Evolutionary conservation across 2,329 filamentous ascomycete genomes (phyloP).

Genomic region (Botrytis sinoallii): DNA sequence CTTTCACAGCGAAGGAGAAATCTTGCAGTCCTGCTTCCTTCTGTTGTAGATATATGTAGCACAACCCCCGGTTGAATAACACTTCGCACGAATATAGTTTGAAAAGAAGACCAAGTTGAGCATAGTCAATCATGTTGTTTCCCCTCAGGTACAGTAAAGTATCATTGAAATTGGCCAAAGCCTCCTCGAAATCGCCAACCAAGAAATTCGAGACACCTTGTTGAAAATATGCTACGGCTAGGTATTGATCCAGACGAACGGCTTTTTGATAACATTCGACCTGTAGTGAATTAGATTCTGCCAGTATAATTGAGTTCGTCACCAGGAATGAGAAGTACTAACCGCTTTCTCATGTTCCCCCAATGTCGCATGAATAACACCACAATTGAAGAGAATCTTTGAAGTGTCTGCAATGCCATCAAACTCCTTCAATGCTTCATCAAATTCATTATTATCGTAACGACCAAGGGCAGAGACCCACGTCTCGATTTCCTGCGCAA

Average conservation of each 20-base stretch:
- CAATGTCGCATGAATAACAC: conserved; percentile 93
- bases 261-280: conserved; percentile 94
- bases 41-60: conserved; percentile 95
- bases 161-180: conserved; percentile 97
- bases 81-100: conserved; percentile 97
- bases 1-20: conserved; percentile 83
- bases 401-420: conserved; percentile 89
- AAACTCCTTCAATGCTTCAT: conserved; percentile 80
- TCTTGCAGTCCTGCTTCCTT: conserved; percentile 89
- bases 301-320: not conserved
- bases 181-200: conserved; percentile 94
- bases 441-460: conserved; percentile 98
- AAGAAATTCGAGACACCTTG: conserved; percentile 98
- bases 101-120: conserved; percentile 91
- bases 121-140: conserved; percentile 97
- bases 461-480: conserved; percentile 89
- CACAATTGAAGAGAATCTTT: conserved; percentile 98
- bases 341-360: conserved; percentile 96
- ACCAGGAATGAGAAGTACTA: conserved; percentile 42
- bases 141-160: conserved; percentile 90
- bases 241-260: conserved; percentile 86
- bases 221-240: conserved; percentile 97
- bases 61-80: conserved; percentile 92
- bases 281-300: conserved; percentile 46
- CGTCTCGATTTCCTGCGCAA: conserved; percentile 82